Conservation (phyloP, 1,284 basidiomycete genomes). For the Apiotrichum gamsii region DNA sequence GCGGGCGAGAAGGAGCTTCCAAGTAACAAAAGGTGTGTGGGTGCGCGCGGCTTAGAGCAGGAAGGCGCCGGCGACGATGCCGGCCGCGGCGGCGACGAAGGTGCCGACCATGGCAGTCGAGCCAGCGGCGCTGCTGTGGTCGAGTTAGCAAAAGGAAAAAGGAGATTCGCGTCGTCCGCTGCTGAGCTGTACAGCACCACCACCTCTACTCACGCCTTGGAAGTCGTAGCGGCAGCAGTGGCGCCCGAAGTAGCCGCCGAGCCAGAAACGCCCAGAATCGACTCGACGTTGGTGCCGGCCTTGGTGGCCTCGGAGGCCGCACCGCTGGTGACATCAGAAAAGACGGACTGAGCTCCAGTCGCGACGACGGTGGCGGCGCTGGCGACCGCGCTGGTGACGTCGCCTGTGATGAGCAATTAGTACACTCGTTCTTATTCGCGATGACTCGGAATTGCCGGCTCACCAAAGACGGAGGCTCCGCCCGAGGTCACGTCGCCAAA, state of each 20-base stretch:
- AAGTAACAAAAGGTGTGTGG: too few species aligned
- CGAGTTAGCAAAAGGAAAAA: too few species aligned
- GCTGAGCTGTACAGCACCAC: too few species aligned
- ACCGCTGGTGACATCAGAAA: not conserved
- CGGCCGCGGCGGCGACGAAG: constrained; percentile 8
- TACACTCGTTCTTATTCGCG: too few species aligned
- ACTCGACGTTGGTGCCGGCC: constrained; percentile 1
- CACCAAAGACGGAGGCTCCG: too few species aligned
- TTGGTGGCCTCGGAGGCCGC: not conserved
- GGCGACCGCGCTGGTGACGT: not conserved
- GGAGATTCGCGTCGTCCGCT: too few species aligned
- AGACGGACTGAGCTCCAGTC: not conserved
- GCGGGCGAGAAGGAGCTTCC: too few species aligned
- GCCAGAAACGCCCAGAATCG: not conserved
- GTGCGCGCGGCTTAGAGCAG: constrained; percentile 10
- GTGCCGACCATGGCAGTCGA: constrained; percentile 6
- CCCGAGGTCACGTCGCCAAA: not conserved
- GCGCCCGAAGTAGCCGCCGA: not conserved
- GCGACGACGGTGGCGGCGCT: too few species aligned
- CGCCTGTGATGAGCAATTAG: too few species aligned
- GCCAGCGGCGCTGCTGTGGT: not conserved
- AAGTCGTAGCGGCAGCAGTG: too few species aligned
- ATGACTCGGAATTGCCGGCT: too few species aligned
- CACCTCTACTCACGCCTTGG: too few species aligned
- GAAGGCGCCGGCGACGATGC: constrained; percentile 9